Percentiles rank a stretch among this genome's conserved stretches.
phyloP scores from a whole-genome alignment of 768 basidiomycete genomes.

The Phanerochaete carnosa region DNA sequence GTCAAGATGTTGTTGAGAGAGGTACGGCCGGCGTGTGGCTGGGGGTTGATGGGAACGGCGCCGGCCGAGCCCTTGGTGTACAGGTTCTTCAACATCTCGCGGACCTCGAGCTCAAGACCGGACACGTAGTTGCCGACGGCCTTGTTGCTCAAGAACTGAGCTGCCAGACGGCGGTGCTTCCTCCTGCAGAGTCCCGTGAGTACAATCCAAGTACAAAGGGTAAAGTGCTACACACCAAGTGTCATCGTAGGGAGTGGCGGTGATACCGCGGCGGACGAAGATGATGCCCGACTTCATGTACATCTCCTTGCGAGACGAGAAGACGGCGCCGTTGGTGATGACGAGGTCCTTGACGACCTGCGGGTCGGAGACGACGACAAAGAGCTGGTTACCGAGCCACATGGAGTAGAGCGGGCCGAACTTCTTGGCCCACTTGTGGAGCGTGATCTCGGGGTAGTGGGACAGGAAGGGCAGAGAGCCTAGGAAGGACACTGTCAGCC shows the following conservation, averaged over 20 bases:
- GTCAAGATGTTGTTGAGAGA: slow-evolving; percentile 40
- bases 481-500: neutral
- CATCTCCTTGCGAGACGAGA: slow-evolving; percentile 42
- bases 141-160: slow-evolving; percentile 26
- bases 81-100: slow-evolving; percentile 36
- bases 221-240: slow-evolving; percentile 28
- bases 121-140: slow-evolving; percentile 34
- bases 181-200: slow-evolving; percentile 25
- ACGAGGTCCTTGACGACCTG: slow-evolving; percentile 41
- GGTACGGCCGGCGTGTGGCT: slow-evolving; percentile 35
- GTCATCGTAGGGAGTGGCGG: slow-evolving; percentile 41
- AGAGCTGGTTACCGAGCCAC: slow-evolving; percentile 45
- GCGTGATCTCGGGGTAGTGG: slow-evolving; percentile 35
- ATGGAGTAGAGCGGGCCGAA: slow-evolving; percentile 44
- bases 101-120: slow-evolving; percentile 27
- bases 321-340: slow-evolving; percentile 41
- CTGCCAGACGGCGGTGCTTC: slow-evolving; percentile 40
- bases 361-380: slow-evolving; percentile 43
- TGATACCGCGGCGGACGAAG: slow-evolving; percentile 41
- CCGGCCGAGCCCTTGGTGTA: slow-evolving; percentile 33
- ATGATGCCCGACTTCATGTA: slow-evolving; percentile 44
- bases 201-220: neutral
- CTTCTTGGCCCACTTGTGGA: slow-evolving; percentile 27
- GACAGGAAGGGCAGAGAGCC: slow-evolving; percentile 35
- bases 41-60: slow-evolving; percentile 33